Evolutionary conservation across 805 yeast genomes (phyloP).

Genomic region (Cephaloascus albidus): DNA sequence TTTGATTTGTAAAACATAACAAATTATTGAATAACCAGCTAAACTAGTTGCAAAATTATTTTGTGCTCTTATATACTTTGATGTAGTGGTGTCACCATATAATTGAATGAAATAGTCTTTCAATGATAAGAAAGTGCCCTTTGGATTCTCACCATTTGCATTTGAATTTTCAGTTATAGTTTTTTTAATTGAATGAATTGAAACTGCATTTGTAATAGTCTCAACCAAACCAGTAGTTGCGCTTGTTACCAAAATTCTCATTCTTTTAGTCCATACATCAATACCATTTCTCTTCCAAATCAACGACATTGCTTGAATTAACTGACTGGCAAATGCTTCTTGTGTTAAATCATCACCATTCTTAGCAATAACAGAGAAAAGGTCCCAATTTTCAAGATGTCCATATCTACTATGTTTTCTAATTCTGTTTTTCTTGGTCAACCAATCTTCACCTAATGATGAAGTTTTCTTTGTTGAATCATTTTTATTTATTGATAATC

Average conservation of each 20-base stretch:
- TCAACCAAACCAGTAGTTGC: slow-evolving; percentile 89
- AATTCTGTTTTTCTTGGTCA: slow-evolving; percentile 69
- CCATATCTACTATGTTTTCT: slow-evolving; percentile 74
- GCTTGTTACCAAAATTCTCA: slow-evolving; percentile 88
- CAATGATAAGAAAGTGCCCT: slow-evolving; percentile 61
- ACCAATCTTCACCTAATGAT: slow-evolving; percentile 88
- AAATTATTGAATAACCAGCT: slow-evolving; percentile 87
- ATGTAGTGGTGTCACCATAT: slow-evolving; percentile 55
- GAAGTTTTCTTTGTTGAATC: neutral
- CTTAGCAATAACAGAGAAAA: slow-evolving; percentile 91
- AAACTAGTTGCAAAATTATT: slow-evolving; percentile 77
- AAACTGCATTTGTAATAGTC: slow-evolving; percentile 90
- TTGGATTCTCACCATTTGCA: slow-evolving; percentile 57
- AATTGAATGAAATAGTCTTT: slow-evolving; percentile 70
- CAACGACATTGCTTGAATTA: slow-evolving; percentile 77
- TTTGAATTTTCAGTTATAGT: slow-evolving; percentile 73
- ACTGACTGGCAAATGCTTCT: slow-evolving; percentile 95
- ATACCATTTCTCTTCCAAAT: slow-evolving; percentile 69
- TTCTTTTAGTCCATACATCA: slow-evolving; percentile 84
- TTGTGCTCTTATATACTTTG: slow-evolving; percentile 64
- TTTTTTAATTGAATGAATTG: slow-evolving; percentile 90
- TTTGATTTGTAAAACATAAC: slow-evolving; percentile 84
- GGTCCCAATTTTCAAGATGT: slow-evolving; percentile 85
- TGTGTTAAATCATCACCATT: slow-evolving; percentile 95
- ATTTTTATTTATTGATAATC: slow-evolving; percentile 14